A percentile compares a stretch with the other conserved stretches of the same genome.
Evolutionary conservation across 768 basidiomycete genomes (phyloP).

Genomic region (Sarcodon aspratus): DNA sequence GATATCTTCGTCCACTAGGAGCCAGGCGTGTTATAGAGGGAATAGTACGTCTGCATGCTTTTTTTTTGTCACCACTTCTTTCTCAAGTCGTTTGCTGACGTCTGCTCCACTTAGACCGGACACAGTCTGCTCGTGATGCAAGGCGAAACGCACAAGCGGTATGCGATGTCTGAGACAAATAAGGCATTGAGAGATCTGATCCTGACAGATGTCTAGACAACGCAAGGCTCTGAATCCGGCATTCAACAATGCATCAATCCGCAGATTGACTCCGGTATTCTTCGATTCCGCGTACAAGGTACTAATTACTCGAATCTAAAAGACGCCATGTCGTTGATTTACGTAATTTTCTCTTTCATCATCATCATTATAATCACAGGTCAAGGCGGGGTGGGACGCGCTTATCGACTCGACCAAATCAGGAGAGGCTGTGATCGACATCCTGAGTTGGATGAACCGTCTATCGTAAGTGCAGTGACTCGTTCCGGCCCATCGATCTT

Average conservation of each 20-base stretch:
- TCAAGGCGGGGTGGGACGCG: slow-evolving; percentile 23
- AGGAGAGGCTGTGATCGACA: slow-evolving; percentile 26
- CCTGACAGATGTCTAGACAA: slow-evolving; percentile 20
- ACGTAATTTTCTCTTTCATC: too few species aligned
- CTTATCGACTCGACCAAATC: slow-evolving; percentile 11
- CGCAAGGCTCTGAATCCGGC: slow-evolving; percentile 39
- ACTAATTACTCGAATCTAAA: not conserved
- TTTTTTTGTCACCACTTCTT: too few species aligned
- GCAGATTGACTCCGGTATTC: slow-evolving; percentile 33
- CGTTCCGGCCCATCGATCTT: slow-evolving; percentile 12
- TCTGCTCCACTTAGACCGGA: slow-evolving; percentile 17
- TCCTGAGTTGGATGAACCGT: slow-evolving; percentile 37
- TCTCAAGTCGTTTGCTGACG: slow-evolving; percentile 37
- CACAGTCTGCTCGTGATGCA: slow-evolving; percentile 26
- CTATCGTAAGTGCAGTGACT: slow-evolving; percentile 22
- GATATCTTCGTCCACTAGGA: too few species aligned
- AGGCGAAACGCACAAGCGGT: slow-evolving; percentile 34
- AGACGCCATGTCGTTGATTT: too few species aligned
- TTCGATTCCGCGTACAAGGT: slow-evolving; percentile 43
- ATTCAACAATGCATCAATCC: slow-evolving; percentile 40
- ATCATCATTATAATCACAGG: slow-evolving; percentile 8
- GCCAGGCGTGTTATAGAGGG: too few species aligned
- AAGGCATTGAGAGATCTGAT: not conserved
- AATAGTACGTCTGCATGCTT: too few species aligned
- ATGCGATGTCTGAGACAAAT: not conserved